Base-by-base conservation (phyloP, 192 early-diverging fungal species). In the Dissophora globulifera region DNA sequence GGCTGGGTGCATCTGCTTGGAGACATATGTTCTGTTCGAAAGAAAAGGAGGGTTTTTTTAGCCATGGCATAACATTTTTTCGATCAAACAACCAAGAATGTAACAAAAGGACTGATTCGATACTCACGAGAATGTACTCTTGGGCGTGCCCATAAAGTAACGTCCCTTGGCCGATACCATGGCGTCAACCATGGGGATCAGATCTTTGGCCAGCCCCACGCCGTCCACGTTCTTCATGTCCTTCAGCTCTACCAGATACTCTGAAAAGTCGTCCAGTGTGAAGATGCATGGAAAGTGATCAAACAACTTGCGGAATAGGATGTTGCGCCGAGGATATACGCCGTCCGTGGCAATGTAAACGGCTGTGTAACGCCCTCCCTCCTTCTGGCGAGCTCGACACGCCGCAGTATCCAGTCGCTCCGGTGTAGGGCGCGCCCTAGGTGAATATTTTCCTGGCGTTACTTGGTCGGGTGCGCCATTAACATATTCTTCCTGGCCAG, bases 181-280 rank as follows among this genome's bases (percentile, higher is more conserved):
- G 4, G 80, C 80, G 63, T 88, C 86, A 4, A 86, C 61, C 75
- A 88, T 83, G 11, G 86, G 86, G 17, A 88, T 79, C 27, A 88
- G 45, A 50, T 82, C 84, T 23, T 61, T 62, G 49, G 64, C 67
- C 38, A 88, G 56, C 16, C 71, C 65, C 13, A 84, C 82, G 15
- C 80, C 67, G 25, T 88, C 86, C 2, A 41, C 46, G 43, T 82
- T 82, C 58, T 62, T 62, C 38, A 71, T 78, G 5, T 59, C 42
- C 20, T 79, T 78, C 25, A 81, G 56, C 16, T 58, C 57, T 0
- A 40, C 50, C 12, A 82, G 23, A 17, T 74, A 45, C 15, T 78
- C 62, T 10, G 78, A 60, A 70, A 88, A 88, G 62, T 86, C 82
- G 16, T 62, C 60, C 29, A 88, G 51, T 15, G 81, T 80, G 53